phyloP scores from a whole-genome alignment of 805 yeast species.

The Zygotorulaspora chibaensis region DNA sequence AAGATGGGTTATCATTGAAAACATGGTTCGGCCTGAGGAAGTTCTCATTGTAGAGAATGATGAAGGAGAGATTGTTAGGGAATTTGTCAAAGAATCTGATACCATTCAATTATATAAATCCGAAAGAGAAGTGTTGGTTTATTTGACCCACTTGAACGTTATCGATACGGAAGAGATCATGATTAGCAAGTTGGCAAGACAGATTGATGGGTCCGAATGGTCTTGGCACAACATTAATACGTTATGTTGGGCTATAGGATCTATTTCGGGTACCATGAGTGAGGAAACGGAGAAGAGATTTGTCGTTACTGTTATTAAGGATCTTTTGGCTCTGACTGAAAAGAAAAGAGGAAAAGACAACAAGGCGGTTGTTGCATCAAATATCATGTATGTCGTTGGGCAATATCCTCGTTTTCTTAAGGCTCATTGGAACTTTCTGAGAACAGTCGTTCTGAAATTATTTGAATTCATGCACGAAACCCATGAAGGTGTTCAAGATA shows the following conservation, averaged over 20 bases:
- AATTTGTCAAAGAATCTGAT: conserved; percentile 93
- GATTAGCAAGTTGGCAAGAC: conserved; percentile 86
- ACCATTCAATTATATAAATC: conserved; percentile 93
- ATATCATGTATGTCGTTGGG: conserved; percentile 98
- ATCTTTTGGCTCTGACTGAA: conserved; percentile 84
- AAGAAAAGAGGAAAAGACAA: conserved; percentile 96
- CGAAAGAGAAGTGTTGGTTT: conserved; percentile 93
- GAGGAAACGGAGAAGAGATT: conserved; percentile 96
- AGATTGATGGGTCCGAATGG: conserved; percentile 97
- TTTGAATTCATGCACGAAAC: conserved; percentile 99
- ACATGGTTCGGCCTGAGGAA: conserved; percentile 98
- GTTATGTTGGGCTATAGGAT: conserved; percentile 98
- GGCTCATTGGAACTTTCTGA: conserved; percentile 97
- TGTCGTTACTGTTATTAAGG: conserved; percentile 88
- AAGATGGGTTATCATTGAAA: conserved; percentile 90
- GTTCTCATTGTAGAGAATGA: conserved; percentile 95
- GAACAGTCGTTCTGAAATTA: conserved; percentile 90
- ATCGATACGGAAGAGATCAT: conserved; percentile 89
- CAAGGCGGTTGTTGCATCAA: conserved; percentile 99
- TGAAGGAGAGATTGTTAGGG: conserved; percentile 98
- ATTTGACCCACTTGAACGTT: conserved; percentile 91
- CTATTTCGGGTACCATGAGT: conserved; percentile 97
- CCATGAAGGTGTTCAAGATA: conserved; percentile 99
- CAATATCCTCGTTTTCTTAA: conserved; percentile 96
- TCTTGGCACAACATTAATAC: conserved; percentile 98